These are phyloP conservation scores for Phragmites australis DNA, from an alignment of 176 grass and related monocot genomes.

Conservation along the genomic window DNA sequence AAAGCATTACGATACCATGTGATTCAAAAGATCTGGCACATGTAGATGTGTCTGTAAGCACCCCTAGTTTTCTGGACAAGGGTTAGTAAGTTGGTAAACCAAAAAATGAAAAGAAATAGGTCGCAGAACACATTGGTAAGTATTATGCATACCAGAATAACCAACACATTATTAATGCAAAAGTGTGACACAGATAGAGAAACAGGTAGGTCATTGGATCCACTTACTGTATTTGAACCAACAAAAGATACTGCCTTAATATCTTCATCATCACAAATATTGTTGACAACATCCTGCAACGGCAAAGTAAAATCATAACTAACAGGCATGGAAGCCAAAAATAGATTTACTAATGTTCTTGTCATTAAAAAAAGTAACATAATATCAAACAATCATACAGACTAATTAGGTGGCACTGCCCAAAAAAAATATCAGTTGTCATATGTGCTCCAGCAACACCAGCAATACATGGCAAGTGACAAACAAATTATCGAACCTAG, in stretches of 20 bases:
- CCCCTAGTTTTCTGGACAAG: not conserved
- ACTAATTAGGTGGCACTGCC: not conserved
- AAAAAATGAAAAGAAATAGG: not conserved
- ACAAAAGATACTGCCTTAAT: conserved; percentile 99
- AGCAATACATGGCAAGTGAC: not conserved
- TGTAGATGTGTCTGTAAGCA: not conserved
- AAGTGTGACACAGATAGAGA: conserved; percentile 17
- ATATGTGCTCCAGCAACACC: conserved; percentile 3
- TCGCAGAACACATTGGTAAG: not conserved
- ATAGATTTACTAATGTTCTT: conserved; percentile 15
- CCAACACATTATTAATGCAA: not conserved
- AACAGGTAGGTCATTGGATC: not conserved
- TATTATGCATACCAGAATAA: not conserved
- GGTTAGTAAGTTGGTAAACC: not conserved
- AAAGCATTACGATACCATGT: not conserved
- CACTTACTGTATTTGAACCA: conserved; percentile 96
- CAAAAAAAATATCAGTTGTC: conserved; percentile 14
- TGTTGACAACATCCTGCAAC: conserved; percentile 92
- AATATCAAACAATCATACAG: conserved; percentile 10
- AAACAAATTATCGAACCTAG: not conserved
- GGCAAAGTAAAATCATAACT: conserved; percentile 35
- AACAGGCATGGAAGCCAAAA: conserved; percentile 18
- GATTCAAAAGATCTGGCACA: not conserved
- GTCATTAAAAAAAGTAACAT: not conserved
- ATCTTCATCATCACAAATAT: conserved; percentile 87